Base-by-base conservation (phyloP, 495 filamentous ascomycete genomes). In the Tuber brumale region DNA sequence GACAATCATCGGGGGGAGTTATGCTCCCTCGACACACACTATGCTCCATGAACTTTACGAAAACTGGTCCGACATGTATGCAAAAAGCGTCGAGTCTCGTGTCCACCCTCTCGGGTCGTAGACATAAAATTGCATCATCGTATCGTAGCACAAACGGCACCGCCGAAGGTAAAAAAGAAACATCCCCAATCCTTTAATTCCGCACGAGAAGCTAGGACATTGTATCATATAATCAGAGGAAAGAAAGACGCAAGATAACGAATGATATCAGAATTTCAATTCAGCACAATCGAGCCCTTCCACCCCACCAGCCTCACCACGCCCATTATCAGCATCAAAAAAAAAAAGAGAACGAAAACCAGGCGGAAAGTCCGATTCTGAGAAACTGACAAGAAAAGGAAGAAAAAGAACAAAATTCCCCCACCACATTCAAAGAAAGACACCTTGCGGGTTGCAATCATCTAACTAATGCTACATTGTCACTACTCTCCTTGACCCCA, bases 401-500 rank as follows among this genome's bases (percentile, higher is more conserved):
- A 70, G 42, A 73, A 73, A 73, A 37, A 73, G 23, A 70, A 73
- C 19, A 31, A 71, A 71, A 71, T 31, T 71, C 35, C 70, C 35
- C 70, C 12, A 66, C 7, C 57, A 35, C 57, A 66, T 66, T 66
- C 57, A 66, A 35, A 27, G 57, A 66, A 31, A 35, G 57, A 66
- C 57, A 16, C 57, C 27, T 14, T 16, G 27, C 12, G 14, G 57
- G 27, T 18, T 66, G 5, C 57, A 31, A 66, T 66, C 14, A 35
- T 66, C 57, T 66, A 66, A 35, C 57, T 66, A 66, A 66, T 66
- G 27, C 57, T 66, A 66, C 57, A 66, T 66, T 35, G 31, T 18
- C 51, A 45, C 41, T 78, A 73, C 70, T 72, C 57, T 23, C 51
- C 51, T 70, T 31, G 72, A 70, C 89, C 90, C 95, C 94, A 97